Conservation (phyloP, 768 basidiomycete genomes). For the Boletellus ananiceps region DNA sequence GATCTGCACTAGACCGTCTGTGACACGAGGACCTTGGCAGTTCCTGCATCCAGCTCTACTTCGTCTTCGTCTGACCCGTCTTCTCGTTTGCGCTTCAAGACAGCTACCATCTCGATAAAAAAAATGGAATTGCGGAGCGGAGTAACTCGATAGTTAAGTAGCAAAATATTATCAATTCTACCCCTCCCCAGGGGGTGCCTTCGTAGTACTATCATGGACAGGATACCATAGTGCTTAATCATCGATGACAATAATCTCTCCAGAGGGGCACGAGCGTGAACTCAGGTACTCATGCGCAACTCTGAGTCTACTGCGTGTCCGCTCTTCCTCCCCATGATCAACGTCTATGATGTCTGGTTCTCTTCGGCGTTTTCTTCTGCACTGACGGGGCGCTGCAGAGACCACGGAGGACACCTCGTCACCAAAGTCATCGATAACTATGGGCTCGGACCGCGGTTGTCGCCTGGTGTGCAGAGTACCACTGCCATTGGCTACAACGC, state of each 20-base stretch:
- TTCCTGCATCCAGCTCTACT: background rate
- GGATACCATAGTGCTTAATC: conserved; percentile 25
- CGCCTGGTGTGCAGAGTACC: conserved; percentile 13
- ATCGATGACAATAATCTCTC: conserved; percentile 46
- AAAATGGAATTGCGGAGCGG: background rate
- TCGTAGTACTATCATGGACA: background rate
- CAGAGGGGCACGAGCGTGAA: conserved; percentile 18
- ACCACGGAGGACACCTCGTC: conserved; percentile 19
- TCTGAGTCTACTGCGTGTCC: conserved; percentile 18
- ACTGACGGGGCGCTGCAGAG: background rate
- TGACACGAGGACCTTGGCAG: conserved; percentile 13
- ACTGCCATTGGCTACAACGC: conserved; percentile 5
- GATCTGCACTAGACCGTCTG: background rate
- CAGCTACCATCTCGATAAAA: conserved; percentile 16
- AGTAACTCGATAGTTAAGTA: no score
- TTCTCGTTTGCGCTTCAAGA: conserved; percentile 28
- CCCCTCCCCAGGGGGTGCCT: conserved; percentile 11
- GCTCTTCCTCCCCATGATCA: conserved; percentile 29
- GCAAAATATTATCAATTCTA: background rate
- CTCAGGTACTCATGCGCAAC: conserved; percentile 8
- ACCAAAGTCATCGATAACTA: conserved; percentile 32
- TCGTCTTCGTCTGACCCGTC: conserved; percentile 3
- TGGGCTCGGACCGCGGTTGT: conserved; percentile 15
- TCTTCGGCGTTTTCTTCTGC: conserved; percentile 36
- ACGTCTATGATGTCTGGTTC: conserved; percentile 26